phyloP scores from a whole-genome alignment of 805 yeast species.

The Candida succiphila region DNA sequence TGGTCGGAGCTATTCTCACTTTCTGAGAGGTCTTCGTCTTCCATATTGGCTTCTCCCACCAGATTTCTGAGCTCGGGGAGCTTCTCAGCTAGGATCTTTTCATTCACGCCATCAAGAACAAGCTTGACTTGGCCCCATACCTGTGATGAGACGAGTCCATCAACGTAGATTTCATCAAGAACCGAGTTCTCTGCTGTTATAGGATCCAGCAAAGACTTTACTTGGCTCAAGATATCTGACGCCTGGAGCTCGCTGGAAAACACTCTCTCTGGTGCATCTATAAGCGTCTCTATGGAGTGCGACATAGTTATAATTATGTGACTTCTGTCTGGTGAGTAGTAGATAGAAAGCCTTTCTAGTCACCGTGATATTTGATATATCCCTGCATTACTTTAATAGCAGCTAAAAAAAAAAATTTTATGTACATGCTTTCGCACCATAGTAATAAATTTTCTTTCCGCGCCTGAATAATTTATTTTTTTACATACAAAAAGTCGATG shows the following conservation, averaged over 20 bases:
- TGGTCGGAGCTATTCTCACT: constrained; percentile 14
- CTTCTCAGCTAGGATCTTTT: constrained; percentile 44
- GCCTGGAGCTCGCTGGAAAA: constrained; percentile 7
- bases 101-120: constrained; percentile 71
- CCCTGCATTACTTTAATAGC: too few species aligned
- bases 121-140: constrained; percentile 91
- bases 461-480: too few species aligned
- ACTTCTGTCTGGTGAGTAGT: too few species aligned
- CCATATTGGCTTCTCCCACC: constrained; percentile 12
- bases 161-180: constrained; percentile 71
- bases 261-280: constrained; percentile 10
- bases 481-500: too few species aligned
- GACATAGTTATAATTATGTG: too few species aligned
- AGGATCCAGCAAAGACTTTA: constrained; percentile 50
- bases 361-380: too few species aligned
- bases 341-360: too few species aligned
- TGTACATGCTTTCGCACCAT: too few species aligned
- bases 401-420: too few species aligned
- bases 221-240: constrained; percentile 17
- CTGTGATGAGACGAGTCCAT: constrained; percentile 83
- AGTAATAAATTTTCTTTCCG: too few species aligned
- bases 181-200: constrained; percentile 38
- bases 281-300: constrained; percentile 8
- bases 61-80: constrained; percentile 40
- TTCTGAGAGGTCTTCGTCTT: constrained; percentile 12